Conservation (phyloP, 139 green algal species). For the Chlorella sorokiniana region DNA sequence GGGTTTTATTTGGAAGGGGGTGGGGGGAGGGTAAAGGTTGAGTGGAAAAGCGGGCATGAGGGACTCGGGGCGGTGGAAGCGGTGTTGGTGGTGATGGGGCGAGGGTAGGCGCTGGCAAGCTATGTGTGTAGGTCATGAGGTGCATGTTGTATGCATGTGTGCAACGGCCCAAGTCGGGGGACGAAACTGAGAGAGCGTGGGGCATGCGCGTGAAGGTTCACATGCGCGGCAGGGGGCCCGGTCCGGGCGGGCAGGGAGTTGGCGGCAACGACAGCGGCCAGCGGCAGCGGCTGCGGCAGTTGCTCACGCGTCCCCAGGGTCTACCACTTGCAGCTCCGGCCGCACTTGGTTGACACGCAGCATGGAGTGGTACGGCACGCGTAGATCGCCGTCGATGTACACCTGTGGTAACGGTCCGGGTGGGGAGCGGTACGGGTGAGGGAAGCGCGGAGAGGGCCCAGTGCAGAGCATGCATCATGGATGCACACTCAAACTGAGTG, state of each 20-base stretch:
- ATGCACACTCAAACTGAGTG: too few species aligned
- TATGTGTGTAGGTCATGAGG: too few species aligned
- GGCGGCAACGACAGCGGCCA: not conserved
- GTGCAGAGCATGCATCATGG: too few species aligned
- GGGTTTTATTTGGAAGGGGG: too few species aligned
- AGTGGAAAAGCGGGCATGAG: not conserved
- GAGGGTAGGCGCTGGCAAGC: too few species aligned
- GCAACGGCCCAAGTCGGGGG: too few species aligned
- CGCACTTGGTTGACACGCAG: slow-evolving; percentile 56
- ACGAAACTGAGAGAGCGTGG: not conserved
- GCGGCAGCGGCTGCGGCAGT: not conserved
- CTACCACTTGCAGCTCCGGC: slow-evolving; percentile 65
- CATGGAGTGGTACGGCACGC: slow-evolving; percentile 49
- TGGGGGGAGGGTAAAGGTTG: not conserved
- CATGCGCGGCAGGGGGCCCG: too few species aligned
- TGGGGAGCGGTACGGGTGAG: not conserved
- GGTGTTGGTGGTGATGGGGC: too few species aligned
- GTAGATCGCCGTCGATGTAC: slow-evolving; percentile 28
- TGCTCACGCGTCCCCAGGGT: slow-evolving; percentile 59
- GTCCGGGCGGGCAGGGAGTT: too few species aligned
- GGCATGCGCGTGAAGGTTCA: not conserved
- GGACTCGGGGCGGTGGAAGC: too few species aligned
- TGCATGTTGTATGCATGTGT: too few species aligned
- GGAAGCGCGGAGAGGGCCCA: not conserved
- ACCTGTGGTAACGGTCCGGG: not conserved